phyloP scores from a whole-genome alignment of 148 eudicot species.

The Pouteria glomerata region DNA sequence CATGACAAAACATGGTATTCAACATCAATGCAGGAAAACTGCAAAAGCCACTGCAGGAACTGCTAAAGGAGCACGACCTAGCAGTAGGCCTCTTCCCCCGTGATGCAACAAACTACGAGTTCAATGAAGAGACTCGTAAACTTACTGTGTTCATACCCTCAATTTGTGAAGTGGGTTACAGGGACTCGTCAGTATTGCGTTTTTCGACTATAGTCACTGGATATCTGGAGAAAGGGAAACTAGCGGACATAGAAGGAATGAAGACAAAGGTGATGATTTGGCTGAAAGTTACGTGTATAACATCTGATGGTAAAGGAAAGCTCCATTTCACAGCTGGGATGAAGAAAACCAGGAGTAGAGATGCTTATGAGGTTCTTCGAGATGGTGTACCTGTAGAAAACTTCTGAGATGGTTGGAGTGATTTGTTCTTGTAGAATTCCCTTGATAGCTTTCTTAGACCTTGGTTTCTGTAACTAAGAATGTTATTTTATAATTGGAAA shows the following conservation, averaged over 20 bases:
- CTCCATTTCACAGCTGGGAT: conserved; percentile 74
- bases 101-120: conserved; percentile 88
- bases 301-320: conserved; percentile 65
- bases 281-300: conserved; percentile 65
- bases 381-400: conserved; percentile 66
- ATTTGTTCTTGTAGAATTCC: background rate
- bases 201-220: conserved; percentile 72
- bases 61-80: conserved; percentile 76
- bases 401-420: conserved; percentile 34
- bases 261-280: conserved; percentile 86
- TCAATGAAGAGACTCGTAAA: conserved; percentile 67
- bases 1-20: background rate
- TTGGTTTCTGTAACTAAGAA: background rate
- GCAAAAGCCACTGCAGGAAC: conserved; percentile 84
- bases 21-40: conserved; percentile 54
- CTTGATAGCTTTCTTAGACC: background rate
- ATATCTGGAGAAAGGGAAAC: conserved; percentile 80
- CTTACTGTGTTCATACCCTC: conserved; percentile 66
- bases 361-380: conserved; percentile 75
- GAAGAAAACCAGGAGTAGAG: conserved; percentile 68
- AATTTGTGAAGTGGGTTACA: conserved; percentile 83
- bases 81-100: conserved; percentile 82
- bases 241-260: conserved; percentile 75
- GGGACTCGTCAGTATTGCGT: conserved; percentile 75
- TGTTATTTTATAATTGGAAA: background rate